phyloP scores from a whole-genome alignment of 495 filamentous ascomycete genomes.

The Aspergillus bertholletiae region DNA sequence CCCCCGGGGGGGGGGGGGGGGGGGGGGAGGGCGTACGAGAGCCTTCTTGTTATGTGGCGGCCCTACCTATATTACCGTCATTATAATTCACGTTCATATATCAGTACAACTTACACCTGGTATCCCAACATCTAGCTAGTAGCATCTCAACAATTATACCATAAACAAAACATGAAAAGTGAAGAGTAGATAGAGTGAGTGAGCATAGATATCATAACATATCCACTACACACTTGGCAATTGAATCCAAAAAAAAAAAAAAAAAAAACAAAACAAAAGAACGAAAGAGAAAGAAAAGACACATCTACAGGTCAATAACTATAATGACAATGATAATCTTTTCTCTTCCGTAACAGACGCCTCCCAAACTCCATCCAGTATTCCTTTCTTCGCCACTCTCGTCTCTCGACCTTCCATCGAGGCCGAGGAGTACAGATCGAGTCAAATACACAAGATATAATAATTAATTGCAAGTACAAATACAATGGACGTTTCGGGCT shows the following conservation, averaged over 20 bases:
- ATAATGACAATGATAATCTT: no score
- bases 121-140: neutral
- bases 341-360: constrained; percentile 3
- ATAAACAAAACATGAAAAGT: neutral
- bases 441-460: neutral
- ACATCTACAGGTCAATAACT: neutral
- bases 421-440: neutral
- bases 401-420: neutral
- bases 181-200: neutral
- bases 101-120: neutral
- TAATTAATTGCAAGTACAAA: neutral
- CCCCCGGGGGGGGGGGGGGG: no score
- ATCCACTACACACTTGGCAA: neutral
- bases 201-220: neutral
- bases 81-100: no score
- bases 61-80: no score
- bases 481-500: neutral
- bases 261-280: neutral
- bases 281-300: neutral
- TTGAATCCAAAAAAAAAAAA: neutral
- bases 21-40: no score
- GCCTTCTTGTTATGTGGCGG: no score
- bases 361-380: neutral
- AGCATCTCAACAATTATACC: neutral
- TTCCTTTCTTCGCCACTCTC: neutral